Evolutionary conservation across 768 basidiomycete genomes (phyloP).

Genomic region (Leucogyrophana mollusca): DNA sequence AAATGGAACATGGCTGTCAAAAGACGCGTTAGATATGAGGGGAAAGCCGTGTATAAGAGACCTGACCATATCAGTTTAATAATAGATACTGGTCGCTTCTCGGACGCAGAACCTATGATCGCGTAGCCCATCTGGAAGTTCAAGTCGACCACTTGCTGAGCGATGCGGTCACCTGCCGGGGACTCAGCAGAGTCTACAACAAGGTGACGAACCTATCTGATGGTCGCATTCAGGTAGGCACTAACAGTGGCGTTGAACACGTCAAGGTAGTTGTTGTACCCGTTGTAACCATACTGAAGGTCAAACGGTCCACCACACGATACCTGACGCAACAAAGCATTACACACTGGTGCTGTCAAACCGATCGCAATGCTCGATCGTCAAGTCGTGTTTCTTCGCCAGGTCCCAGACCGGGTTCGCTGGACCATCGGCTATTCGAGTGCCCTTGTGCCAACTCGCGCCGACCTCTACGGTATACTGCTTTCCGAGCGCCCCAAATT

Average conservation of each 20-base stretch:
- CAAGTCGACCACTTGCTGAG: slow-evolving; percentile 48
- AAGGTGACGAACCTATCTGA: slow-evolving; percentile 31
- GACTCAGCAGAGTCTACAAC: slow-evolving; percentile 37
- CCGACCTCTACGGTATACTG: slow-evolving; percentile 52
- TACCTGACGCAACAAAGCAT: background rate
- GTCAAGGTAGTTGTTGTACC: slow-evolving; percentile 46
- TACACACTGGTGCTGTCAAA: slow-evolving; percentile 45
- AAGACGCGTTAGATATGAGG: too few species aligned
- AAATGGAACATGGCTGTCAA: too few species aligned
- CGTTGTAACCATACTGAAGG: slow-evolving; percentile 50
- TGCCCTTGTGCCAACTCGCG: slow-evolving; percentile 62
- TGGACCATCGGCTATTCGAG: slow-evolving; percentile 44
- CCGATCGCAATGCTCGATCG: slow-evolving; percentile 43
- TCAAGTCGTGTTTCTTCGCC: slow-evolving; percentile 53
- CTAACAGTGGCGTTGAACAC: slow-evolving; percentile 40
- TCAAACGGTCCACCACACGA: background rate
- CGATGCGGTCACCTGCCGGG: slow-evolving; percentile 62
- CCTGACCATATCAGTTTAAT: slow-evolving; percentile 39
- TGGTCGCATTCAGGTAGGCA: slow-evolving; percentile 39
- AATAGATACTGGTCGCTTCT: slow-evolving; percentile 58
- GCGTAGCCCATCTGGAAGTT: slow-evolving; percentile 56
- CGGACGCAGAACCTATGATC: slow-evolving; percentile 44
- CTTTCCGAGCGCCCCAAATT: slow-evolving; percentile 39
- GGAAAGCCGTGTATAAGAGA: too few species aligned
- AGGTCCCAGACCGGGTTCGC: slow-evolving; percentile 63